Percentiles rank a stretch among this genome's conserved stretches.
phyloP scores from a whole-genome alignment of 768 basidiomycete genomes.

The Asterophora parasitica region DNA sequence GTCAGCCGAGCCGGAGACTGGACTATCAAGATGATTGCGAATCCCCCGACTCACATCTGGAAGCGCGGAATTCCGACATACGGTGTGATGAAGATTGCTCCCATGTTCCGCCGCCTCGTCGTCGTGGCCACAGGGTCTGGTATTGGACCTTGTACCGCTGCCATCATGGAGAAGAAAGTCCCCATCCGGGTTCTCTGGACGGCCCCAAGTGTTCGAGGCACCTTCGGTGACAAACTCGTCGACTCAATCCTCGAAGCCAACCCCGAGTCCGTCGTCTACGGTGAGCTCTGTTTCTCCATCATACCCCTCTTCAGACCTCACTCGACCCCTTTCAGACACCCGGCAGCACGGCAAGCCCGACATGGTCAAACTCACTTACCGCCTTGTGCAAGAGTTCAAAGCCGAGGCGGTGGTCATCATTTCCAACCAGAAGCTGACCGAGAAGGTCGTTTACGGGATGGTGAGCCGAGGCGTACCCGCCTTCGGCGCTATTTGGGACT shows the following conservation, averaged over 20 bases:
- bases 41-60: slow-evolving; percentile 54
- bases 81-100: slow-evolving; percentile 51
- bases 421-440: slow-evolving; percentile 54
- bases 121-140: slow-evolving; percentile 56
- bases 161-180: slow-evolving; percentile 44
- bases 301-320: slow-evolving; percentile 13
- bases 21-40: slow-evolving; percentile 47
- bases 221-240: slow-evolving; percentile 58
- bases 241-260: slow-evolving; percentile 48
- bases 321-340: slow-evolving; percentile 29
- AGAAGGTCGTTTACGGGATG: slow-evolving; percentile 58
- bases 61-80: slow-evolving; percentile 54
- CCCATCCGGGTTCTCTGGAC: slow-evolving; percentile 61
- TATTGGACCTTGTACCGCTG: slow-evolving; percentile 58
- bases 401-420: slow-evolving; percentile 56
- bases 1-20: slow-evolving; percentile 59
- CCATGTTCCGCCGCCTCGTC: slow-evolving; percentile 50
- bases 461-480: slow-evolving; percentile 55
- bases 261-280: slow-evolving; percentile 47
- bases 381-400: slow-evolving; percentile 42
- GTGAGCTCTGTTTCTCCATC: slow-evolving; percentile 24
- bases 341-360: slow-evolving; percentile 43
- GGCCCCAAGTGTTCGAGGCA: slow-evolving; percentile 54
- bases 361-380: slow-evolving; percentile 44
- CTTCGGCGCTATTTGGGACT: slow-evolving; percentile 60